Evolutionary conservation across 805 yeast genomes (phyloP).

Genomic region (Candida stauntonica): DNA sequence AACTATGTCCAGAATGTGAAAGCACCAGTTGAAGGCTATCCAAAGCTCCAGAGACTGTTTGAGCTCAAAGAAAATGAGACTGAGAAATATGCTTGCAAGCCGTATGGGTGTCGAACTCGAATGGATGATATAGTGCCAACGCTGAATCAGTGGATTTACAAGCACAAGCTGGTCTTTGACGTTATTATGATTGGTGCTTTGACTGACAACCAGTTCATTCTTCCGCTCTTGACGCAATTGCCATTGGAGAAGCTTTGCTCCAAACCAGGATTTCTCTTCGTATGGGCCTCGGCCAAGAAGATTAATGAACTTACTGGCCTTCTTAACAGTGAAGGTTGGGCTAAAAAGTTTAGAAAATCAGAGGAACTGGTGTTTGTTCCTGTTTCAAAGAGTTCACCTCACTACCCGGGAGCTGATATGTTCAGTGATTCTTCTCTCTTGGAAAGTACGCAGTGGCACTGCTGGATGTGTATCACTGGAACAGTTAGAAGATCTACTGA

Average conservation of each 20-base stretch:
- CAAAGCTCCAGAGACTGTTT: conserved; percentile 68
- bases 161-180: conserved; percentile 65
- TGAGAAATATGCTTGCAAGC: conserved; percentile 46
- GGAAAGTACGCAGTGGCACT: conserved; percentile 86
- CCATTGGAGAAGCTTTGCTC: conserved; percentile 74
- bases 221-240: conserved; percentile 55
- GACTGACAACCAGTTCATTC: conserved; percentile 65
- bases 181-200: conserved; percentile 91
- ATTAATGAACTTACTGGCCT: conserved; percentile 57
- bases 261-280: conserved; percentile 79
- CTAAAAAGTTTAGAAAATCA: conserved; percentile 75
- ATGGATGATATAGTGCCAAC: conserved; percentile 50
- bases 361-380: conserved; percentile 87
- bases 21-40: conserved; percentile 78
- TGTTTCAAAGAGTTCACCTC: conserved; percentile 57
- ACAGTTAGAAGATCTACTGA: conserved; percentile 86
- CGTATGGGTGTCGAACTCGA: conserved; percentile 60
- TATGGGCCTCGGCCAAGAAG: conserved; percentile 82
- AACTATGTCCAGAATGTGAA: conserved; percentile 59
- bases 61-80: conserved; percentile 60
- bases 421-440: conserved; percentile 46
- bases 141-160: conserved; percentile 57
- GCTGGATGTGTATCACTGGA: conserved; percentile 97
- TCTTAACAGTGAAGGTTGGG: conserved; percentile 50
- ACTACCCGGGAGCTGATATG: conserved; percentile 52